A percentile compares a stretch with the other conserved stretches of the same genome.
Conservation (phyloP, 495 filamentous ascomycete genomes). For the Evernia prunastri region DNA sequence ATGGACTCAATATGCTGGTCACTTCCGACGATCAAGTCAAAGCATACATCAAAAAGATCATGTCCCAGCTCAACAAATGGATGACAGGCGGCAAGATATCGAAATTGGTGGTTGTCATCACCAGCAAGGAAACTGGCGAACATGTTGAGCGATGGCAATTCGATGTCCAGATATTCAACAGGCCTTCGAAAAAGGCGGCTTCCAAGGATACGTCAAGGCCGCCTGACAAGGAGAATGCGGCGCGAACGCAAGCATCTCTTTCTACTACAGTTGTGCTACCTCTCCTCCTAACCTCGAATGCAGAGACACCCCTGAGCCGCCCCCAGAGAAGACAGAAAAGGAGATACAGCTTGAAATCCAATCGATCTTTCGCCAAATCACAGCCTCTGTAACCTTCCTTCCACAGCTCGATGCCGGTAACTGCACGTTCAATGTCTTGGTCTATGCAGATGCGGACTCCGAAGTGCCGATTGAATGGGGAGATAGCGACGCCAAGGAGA, state of each 20-base stretch:
- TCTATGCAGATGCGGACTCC: slow-evolving; percentile 93
- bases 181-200: slow-evolving; percentile 45
- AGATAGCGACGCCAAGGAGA: slow-evolving; percentile 97
- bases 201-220: slow-evolving; percentile 36
- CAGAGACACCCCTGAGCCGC: slow-evolving; percentile 25
- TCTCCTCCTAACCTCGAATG: slow-evolving; percentile 5
- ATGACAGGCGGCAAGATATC: slow-evolving; percentile 93
- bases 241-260: slow-evolving; percentile 42
- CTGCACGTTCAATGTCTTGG: slow-evolving; percentile 97
- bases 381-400: slow-evolving; percentile 92
- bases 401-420: slow-evolving; percentile 77
- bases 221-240: slow-evolving; percentile 57
- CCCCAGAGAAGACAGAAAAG: slow-evolving; percentile 72
- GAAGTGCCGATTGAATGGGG: slow-evolving; percentile 99
- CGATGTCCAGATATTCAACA: slow-evolving; percentile 75
- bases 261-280: background rate
- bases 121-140: slow-evolving; percentile 91
- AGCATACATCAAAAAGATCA: slow-evolving; percentile 98
- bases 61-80: slow-evolving; percentile 92
- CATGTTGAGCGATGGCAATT: slow-evolving; percentile 97
- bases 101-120: slow-evolving; percentile 93
- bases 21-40: slow-evolving; percentile 96
- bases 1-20: slow-evolving; percentile 98
- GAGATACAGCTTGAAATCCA: slow-evolving; percentile 95
- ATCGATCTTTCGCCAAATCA: slow-evolving; percentile 94